phyloP scores from a whole-genome alignment of 495 filamentous ascomycete genomes.

The Hypoxylon trugodes region DNA sequence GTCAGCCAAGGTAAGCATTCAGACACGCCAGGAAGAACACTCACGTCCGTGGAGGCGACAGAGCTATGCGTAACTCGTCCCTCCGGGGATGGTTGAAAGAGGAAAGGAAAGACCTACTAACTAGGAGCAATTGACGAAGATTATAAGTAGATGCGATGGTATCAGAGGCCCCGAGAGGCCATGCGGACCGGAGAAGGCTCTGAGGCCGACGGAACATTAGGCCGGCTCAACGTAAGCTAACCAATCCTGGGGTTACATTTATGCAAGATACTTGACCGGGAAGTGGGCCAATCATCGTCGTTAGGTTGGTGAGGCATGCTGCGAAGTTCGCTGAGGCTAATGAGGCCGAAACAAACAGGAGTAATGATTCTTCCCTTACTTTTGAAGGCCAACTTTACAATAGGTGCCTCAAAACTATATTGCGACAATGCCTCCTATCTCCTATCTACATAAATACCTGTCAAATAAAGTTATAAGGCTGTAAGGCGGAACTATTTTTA shows the following conservation, averaged over 20 bases:
- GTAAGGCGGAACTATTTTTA: too few relatives aligned
- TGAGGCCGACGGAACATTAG: constrained; percentile 18
- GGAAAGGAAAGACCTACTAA: neutral
- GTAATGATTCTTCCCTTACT: too few relatives aligned
- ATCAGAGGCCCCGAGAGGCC: neutral
- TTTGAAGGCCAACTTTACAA: too few relatives aligned
- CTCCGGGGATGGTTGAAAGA: neutral
- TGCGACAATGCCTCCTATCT: too few relatives aligned
- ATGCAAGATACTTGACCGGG: neutral
- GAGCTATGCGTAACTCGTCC: neutral
- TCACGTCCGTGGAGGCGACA: neutral
- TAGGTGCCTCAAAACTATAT: too few relatives aligned
- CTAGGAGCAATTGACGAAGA: neutral
- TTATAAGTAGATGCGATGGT: constrained; percentile 1
- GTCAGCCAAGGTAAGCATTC: neutral
- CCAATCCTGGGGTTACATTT: neutral
- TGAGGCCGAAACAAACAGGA: neutral
- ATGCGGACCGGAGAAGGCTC: constrained; percentile 3
- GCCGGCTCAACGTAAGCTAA: constrained; percentile 2
- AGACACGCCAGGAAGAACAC: neutral
- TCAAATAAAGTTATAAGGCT: too few relatives aligned
- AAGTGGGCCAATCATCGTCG: constrained; percentile 6
- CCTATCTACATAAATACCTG: too few relatives aligned
- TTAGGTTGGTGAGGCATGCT: neutral
- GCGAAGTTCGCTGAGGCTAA: too few relatives aligned